phyloP scores from a whole-genome alignment of 2,329 filamentous ascomycete genomes.

The Aspergillus calidoustus region DNA sequence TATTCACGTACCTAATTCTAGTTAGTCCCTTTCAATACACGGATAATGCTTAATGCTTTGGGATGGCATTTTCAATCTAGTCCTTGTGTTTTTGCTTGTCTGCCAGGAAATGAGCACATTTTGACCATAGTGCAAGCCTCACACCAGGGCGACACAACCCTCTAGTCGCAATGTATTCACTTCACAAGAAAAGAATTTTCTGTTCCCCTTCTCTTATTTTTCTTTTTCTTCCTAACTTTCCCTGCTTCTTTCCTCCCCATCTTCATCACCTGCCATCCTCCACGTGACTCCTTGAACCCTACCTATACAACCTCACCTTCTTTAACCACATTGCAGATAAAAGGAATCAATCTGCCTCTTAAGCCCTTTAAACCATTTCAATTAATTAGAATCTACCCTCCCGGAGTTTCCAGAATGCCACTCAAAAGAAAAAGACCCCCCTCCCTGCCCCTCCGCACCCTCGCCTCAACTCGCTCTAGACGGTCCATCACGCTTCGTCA shows the following conservation, averaged over 20 bases:
- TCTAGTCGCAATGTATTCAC: not conserved
- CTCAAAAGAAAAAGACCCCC: not conserved
- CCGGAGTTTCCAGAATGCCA: not conserved
- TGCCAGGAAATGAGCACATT: not conserved
- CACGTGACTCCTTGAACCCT: conserved; percentile 23
- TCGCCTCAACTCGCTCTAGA: conserved; percentile 3
- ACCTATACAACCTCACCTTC: conserved; percentile 10
- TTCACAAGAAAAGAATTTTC: not conserved
- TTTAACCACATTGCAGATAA: not conserved
- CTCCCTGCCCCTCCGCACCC: not conserved
- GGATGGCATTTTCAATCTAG: not conserved
- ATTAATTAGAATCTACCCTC: not conserved
- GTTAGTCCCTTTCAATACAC: not conserved
- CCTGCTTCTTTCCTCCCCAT: not conserved
- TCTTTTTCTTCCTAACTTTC: conserved; percentile 3
- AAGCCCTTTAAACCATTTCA: not conserved
- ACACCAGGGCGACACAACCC: not conserved
- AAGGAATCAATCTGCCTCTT: not conserved
- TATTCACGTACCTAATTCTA: not conserved
- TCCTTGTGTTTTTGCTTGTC: not conserved
- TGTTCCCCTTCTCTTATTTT: conserved; percentile 1
- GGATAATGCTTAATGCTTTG: not conserved
- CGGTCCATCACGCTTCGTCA: not conserved
- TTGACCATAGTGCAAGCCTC: not conserved
- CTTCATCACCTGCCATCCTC: not conserved